These are phyloP conservation scores for Eremothecium gossypii DNA, from an alignment of 1,139 yeast genomes.

Conservation along the genomic window DNA sequence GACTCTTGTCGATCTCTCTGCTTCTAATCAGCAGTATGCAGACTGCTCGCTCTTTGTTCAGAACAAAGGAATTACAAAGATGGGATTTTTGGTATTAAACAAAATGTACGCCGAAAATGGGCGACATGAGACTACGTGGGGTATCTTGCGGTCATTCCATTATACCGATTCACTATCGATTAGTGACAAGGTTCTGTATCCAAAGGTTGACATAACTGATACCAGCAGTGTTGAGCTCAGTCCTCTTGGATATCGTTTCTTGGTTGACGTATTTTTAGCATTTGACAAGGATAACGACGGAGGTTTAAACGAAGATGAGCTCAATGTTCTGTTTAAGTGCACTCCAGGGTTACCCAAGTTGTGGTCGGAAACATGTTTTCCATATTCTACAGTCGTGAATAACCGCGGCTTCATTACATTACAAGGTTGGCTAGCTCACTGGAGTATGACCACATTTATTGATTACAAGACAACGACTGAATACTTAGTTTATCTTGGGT, in stretches of 20 bases:
- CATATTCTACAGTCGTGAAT: constrained; percentile 77
- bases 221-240: constrained; percentile 82
- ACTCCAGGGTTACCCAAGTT: constrained; percentile 87
- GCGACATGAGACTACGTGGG: constrained; percentile 95
- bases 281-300: constrained; percentile 96
- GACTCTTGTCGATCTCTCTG: constrained; percentile 25
- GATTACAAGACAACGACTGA: constrained; percentile 79
- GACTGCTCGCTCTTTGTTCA: constrained; percentile 20
- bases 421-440: constrained; percentile 97
- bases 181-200: constrained; percentile 66
- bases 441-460: constrained; percentile 91
- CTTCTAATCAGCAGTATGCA: constrained; percentile 13
- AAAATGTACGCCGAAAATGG: constrained; percentile 83
- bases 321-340: constrained; percentile 61
- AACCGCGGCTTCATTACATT: constrained; percentile 82
- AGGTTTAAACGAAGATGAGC: constrained; percentile 69
- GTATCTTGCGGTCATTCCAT: constrained; percentile 74
- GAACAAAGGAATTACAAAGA: constrained; percentile 53
- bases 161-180: constrained; percentile 87
- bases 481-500: constrained; percentile 83
- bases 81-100: constrained; percentile 69
- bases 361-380: constrained; percentile 83
- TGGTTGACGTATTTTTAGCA: constrained; percentile 77
- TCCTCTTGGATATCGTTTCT: constrained; percentile 85
- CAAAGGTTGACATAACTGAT: constrained; percentile 67